Evolutionary conservation across 805 yeast genomes (phyloP), one percentile per base, ranked within the genome.

Genomic region (Candida manassasensis): DNA sequence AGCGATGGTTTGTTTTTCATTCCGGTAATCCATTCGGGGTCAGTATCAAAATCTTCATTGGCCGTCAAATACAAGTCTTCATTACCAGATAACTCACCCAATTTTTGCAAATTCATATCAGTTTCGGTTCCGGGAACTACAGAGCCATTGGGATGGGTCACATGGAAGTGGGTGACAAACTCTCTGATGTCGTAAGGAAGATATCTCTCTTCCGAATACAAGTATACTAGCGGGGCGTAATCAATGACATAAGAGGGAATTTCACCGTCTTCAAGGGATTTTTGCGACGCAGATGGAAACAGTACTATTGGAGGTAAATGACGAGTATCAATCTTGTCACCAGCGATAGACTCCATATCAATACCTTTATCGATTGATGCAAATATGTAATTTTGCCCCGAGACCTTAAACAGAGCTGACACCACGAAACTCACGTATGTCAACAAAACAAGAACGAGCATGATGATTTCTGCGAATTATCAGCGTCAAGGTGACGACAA

Each of bases 1-100:
- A 81, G 61, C 34, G 76, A 77, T 2, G 97, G 97, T 36, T 69
- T 65, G 48, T 82, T 82, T 15, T 63, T 53, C 17, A 48, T 48
- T 0, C 96, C 96, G 0, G 95, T 81, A 36, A 90, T 69, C 95
- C 95, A 90, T 14, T 78, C 81, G 0, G 96, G 96, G 39, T 67
- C 70, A 42, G 49, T 55, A 36, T 72, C 77, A 55, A 88, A 89
- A 50, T 88, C 94, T 15, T 74, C 70, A 39, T 75, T 61, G 11
- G 93, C 69, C 1, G 87, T 78, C 59, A 90, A 44, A 48, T 60
- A 88, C 1, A 83, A 55, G 11, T 63, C 57, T 32, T 50, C 48
- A 27, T 39, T 21, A 14, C 45, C 39, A 13, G 62, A 57, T 34
- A 50, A 48, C 24, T 39, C 21, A 16, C 60, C 65, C 34, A 75